Evolutionary conservation across 495 filamentous ascomycete species (phyloP).

Genomic region (Penicillium angulare): DNA sequence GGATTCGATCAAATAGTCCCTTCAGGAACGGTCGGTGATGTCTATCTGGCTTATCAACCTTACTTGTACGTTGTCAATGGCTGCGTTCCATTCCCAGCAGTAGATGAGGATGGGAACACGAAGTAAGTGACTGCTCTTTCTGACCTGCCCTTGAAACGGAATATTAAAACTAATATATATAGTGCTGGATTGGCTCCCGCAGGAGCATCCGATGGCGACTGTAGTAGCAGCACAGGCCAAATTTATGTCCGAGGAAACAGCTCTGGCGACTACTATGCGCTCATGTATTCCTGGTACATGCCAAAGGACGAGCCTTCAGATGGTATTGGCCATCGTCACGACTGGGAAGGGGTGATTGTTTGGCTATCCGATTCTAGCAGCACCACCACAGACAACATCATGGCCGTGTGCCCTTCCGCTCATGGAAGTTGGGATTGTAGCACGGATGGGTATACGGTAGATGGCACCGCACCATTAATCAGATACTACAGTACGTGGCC

Average conservation of each 20-base stretch:
- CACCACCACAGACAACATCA: constrained; percentile 40
- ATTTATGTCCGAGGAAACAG: constrained; percentile 44
- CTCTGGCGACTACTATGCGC: constrained; percentile 33
- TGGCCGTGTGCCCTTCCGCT: constrained; percentile 50
- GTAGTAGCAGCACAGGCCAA: constrained; percentile 47
- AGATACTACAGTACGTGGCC: constrained; percentile 50
- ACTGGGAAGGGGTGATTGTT: constrained; percentile 53
- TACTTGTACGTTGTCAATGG: constrained; percentile 49
- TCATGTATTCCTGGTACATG: constrained; percentile 58
- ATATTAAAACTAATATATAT: neutral
- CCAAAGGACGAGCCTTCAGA: constrained; percentile 45
- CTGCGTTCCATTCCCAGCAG: constrained; percentile 55
- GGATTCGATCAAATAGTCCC: constrained; percentile 50
- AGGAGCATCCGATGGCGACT: constrained; percentile 37
- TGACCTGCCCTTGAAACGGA: neutral
- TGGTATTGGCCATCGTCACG: constrained; percentile 49
- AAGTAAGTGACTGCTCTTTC: constrained; percentile 41
- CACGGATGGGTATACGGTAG: constrained; percentile 36
- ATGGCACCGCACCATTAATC: constrained; percentile 42
- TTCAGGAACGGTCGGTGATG: constrained; percentile 32
- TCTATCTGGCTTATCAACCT: constrained; percentile 51
- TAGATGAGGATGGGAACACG: constrained; percentile 48
- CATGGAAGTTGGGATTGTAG: constrained; percentile 52
- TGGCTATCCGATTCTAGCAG: constrained; percentile 38
- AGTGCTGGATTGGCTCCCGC: constrained; percentile 42